These are phyloP conservation scores for Choanephora cucurbitarum DNA, from an alignment of 371 early-diverging fungal genomes.

Conservation along the genomic window DNA sequence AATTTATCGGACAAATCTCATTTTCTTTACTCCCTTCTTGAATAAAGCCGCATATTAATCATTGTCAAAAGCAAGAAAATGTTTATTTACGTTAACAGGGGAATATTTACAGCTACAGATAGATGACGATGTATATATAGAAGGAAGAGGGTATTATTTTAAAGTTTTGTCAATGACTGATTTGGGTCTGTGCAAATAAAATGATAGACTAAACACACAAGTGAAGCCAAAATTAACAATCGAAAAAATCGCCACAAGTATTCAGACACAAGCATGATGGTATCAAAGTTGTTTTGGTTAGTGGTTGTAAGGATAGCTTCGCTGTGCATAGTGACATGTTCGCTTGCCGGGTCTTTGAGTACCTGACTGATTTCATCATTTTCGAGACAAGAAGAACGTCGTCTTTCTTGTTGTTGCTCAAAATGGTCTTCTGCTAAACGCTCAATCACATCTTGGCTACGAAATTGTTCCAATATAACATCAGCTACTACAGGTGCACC, in stretches of 20 bases:
- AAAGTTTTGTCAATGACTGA: not conserved
- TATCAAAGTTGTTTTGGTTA: conserved; percentile 6
- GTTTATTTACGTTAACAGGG: no score
- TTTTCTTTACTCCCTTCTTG: no score
- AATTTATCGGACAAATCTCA: no score
- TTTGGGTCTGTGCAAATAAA: conserved; percentile 29
- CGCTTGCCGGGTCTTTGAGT: conserved; percentile 17
- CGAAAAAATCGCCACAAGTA: conserved; percentile 38
- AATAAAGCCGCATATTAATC: no score
- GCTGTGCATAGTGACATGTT: no score
- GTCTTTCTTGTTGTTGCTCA: conserved; percentile 16
- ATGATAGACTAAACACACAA: conserved; percentile 38
- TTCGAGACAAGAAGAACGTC: conserved; percentile 5
- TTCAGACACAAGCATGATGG: conserved; percentile 25
- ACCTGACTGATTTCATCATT: not conserved
- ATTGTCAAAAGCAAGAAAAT: no score
- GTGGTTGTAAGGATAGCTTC: conserved; percentile 5
- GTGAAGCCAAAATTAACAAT: conserved; percentile 26
- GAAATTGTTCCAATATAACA: conserved; percentile 35
- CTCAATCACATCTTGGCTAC: conserved; percentile 45
- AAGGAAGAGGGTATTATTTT: not conserved
- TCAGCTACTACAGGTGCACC: conserved; percentile 36
- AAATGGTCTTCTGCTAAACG: conserved; percentile 32
- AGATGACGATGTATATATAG: no score
- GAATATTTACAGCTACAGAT: no score